These are phyloP conservation scores for Gossypium herbaceum DNA, from an alignment of 345 rosid species.

Conservation along the genomic window DNA sequence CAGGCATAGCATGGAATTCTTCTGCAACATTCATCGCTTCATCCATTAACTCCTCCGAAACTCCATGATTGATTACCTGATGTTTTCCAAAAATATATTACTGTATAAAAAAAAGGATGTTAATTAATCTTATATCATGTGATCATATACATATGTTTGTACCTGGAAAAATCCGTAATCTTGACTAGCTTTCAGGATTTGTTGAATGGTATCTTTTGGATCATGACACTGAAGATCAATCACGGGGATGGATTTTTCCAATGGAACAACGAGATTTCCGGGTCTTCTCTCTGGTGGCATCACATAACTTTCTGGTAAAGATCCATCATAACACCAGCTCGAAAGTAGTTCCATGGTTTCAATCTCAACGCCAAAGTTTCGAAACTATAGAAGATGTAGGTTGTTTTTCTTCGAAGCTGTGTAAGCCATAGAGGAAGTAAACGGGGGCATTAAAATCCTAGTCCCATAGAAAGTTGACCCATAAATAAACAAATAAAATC, in stretches of 20 bases:
- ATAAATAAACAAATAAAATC: neutral
- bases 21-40: slow-evolving; percentile 23
- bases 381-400: neutral
- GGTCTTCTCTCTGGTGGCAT: slow-evolving; percentile 33
- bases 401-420: neutral
- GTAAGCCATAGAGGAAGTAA: neutral
- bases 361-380: neutral
- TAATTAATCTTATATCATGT: no score
- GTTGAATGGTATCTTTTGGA: slow-evolving; percentile 13
- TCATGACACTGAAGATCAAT: slow-evolving; percentile 25
- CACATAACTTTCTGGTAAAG: slow-evolving; percentile 29
- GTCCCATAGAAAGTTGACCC: slow-evolving; percentile 16
- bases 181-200: slow-evolving; percentile 31
- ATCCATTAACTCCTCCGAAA: slow-evolving; percentile 22
- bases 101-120: no score
- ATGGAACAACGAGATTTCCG: slow-evolving; percentile 18
- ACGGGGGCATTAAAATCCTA: slow-evolving; percentile 7
- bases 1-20: slow-evolving; percentile 32
- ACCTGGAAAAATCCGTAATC: slow-evolving; percentile 43
- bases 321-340: slow-evolving; percentile 19
- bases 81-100: neutral
- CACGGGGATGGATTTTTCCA: slow-evolving; percentile 25
- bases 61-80: slow-evolving; percentile 39
- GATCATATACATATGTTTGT: neutral
- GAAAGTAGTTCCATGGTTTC: slow-evolving; percentile 33